Base-by-base conservation (phyloP, 225 moss, liverwort and hornwort genomes). In the Bryum argenteum region DNA sequence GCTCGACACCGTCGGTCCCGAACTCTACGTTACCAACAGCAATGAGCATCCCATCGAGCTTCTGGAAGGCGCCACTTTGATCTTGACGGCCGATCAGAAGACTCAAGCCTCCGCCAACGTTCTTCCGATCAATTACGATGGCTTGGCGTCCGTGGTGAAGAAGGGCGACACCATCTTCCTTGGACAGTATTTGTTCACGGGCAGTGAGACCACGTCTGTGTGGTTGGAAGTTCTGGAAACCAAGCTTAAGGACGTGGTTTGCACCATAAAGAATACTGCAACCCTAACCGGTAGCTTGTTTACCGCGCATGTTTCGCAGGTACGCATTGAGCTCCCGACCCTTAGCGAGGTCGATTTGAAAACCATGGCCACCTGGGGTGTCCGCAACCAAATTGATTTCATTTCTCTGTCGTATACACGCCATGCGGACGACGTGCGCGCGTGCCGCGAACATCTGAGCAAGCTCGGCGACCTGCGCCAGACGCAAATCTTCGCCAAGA, bases 141-240 rank as follows among this genome's bases (percentile, higher is more conserved):
- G 79, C 42, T 69, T 88, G 63, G 77, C 77, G 8, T 19, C 55
- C 0, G 81, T 76, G 33, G 87, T 88, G 63, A 80, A 72, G 52
- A 62, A 60, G 57, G 84, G 82, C 16, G 84, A 84, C 50, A 88
- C 87, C 3, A 84, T 88, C 47, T 88, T 88, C 59, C 17, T 88
- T 14, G 87, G 87, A 1, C 87, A 88, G 62, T 88, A 88, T 43
- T 56, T 88, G 67, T 88, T 88, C 58, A 88, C 87, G 44, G 87
- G 87, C 4, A 88, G 87, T 14, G 87, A 88, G 77, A 84, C 84
- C 44, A 88, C 87, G 42, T 88, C 87, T 0, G 87, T 88, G 11
- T 88, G 84, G 87, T 71, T 88, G 60, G 87, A 88, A 72, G 84
- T 88, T 39, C n/a, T 68, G 74, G 84, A 88, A 68, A 81, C 67